Percentiles rank a stretch among this genome's conserved stretches.
phyloP scores from a whole-genome alignment of 83 land plant species.

The Diphasiastrum complanatum region DNA sequence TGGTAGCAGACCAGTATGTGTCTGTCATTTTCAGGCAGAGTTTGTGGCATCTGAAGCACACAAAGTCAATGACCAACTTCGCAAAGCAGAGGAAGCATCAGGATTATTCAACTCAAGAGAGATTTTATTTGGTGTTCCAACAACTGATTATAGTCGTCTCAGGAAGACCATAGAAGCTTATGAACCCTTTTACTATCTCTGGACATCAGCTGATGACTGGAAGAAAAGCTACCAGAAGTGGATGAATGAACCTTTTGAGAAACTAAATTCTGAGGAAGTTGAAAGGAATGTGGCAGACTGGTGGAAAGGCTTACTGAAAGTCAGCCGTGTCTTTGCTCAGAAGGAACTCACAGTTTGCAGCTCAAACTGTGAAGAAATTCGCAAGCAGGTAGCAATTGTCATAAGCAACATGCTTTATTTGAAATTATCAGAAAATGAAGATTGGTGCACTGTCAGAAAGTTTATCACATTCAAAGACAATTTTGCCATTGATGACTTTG shows the following conservation, averaged over 20 bases:
- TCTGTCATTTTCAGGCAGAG: constrained; percentile 19
- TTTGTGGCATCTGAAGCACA: constrained; percentile 30
- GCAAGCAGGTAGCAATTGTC: constrained; percentile 33
- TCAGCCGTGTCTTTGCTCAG: constrained; percentile 22
- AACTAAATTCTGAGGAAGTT: constrained; percentile 24
- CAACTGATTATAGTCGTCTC: constrained; percentile 31
- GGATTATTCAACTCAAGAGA: constrained; percentile 36
- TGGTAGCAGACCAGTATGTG: too few relatives aligned
- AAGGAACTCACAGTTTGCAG: constrained; percentile 25
- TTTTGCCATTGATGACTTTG: too few relatives aligned
- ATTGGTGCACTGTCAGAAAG: not conserved
- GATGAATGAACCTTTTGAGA: constrained; percentile 34
- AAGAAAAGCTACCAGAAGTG: constrained; percentile 27
- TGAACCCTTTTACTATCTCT: constrained; percentile 34
- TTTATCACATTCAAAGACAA: too few relatives aligned
- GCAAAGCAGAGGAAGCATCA: constrained; percentile 22
- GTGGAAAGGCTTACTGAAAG: constrained; percentile 38
- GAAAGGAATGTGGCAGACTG: constrained; percentile 33
- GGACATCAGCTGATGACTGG: constrained; percentile 38
- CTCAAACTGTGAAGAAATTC: constrained; percentile 25
- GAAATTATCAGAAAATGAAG: not conserved
- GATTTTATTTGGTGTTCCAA: constrained; percentile 25
- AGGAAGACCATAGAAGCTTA: constrained; percentile 21
- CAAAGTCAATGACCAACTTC: constrained; percentile 20
- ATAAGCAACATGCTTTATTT: too few relatives aligned